Evolutionary conservation across 140 eudicot species (phyloP).

Genomic region (Flaveria floridana): DNA sequence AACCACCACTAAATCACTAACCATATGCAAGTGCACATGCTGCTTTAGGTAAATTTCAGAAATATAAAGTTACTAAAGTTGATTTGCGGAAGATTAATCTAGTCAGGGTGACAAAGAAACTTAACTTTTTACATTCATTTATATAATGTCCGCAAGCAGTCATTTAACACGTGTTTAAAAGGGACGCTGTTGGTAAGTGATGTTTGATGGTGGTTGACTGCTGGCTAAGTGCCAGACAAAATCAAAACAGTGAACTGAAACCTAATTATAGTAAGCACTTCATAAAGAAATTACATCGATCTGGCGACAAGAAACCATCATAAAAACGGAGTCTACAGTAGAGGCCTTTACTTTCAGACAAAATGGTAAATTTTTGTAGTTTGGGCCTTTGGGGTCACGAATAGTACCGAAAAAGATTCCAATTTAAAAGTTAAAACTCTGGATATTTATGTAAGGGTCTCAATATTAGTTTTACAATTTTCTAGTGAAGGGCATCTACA

Average conservation of each 20-base stretch:
- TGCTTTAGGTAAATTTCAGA: neutral
- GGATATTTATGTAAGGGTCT: neutral
- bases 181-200: neutral
- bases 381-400: neutral
- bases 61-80: constrained; percentile 9
- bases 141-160: neutral
- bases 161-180: neutral
- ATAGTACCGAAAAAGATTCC: constrained; percentile 5
- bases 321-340: constrained; percentile 2
- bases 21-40: constrained; percentile 2
- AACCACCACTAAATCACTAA: neutral
- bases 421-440: neutral
- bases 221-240: neutral
- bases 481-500: neutral
- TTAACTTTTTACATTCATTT: neutral
- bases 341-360: neutral
- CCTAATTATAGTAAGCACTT: neutral
- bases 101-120: neutral
- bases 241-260: neutral
- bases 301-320: neutral
- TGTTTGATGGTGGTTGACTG: neutral
- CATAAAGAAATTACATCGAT: constrained; percentile 7
- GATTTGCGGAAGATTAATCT: neutral
- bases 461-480: neutral
- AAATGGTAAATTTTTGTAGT: neutral